These are phyloP conservation scores for Ramalina intermedia DNA, from an alignment of 495 filamentous ascomycete genomes.

Conservation along the genomic window DNA sequence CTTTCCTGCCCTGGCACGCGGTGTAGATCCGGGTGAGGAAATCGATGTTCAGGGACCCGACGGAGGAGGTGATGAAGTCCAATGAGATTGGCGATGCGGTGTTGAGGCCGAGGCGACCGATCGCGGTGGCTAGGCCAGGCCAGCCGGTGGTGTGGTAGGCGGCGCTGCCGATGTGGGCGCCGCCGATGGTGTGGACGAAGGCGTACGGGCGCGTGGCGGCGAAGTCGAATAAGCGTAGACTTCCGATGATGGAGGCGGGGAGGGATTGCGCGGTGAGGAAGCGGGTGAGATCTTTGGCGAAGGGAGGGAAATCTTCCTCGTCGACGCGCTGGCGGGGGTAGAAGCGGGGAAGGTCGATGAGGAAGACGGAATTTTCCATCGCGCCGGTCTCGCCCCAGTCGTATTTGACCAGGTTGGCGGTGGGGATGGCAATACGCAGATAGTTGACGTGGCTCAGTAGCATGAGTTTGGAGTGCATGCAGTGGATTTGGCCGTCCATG, in stretches of 20 bases:
- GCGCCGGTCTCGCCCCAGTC: slow-evolving; percentile 73
- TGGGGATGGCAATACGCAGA: slow-evolving; percentile 64
- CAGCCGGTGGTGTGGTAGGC: slow-evolving; percentile 50
- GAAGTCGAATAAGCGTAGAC: slow-evolving; percentile 60
- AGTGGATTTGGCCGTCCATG: slow-evolving; percentile 47
- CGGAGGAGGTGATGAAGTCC: slow-evolving; percentile 57
- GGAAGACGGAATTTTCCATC: slow-evolving; percentile 78
- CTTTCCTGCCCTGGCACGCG: slow-evolving; percentile 50
- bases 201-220: slow-evolving; percentile 45
- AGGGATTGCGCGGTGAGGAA: slow-evolving; percentile 58
- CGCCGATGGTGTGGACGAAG: slow-evolving; percentile 74
- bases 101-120: slow-evolving; percentile 40
- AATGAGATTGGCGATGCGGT: slow-evolving; percentile 35
- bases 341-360: slow-evolving; percentile 67
- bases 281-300: slow-evolving; percentile 53
- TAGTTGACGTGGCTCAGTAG: slow-evolving; percentile 56
- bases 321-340: slow-evolving; percentile 16
- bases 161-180: slow-evolving; percentile 32
- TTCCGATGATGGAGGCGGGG: slow-evolving; percentile 42
- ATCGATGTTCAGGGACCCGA: slow-evolving; percentile 56
- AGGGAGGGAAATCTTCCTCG: slow-evolving; percentile 34
- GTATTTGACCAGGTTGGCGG: slow-evolving; percentile 61
- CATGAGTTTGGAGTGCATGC: slow-evolving; percentile 86
- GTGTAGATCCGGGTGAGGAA: slow-evolving; percentile 60
- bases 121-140: slow-evolving; percentile 48